Evolutionary conservation across 139 green algal species (phyloP), one percentile per base, ranked within the genome.

Genomic region (Mychonastes homosphaera): DNA sequence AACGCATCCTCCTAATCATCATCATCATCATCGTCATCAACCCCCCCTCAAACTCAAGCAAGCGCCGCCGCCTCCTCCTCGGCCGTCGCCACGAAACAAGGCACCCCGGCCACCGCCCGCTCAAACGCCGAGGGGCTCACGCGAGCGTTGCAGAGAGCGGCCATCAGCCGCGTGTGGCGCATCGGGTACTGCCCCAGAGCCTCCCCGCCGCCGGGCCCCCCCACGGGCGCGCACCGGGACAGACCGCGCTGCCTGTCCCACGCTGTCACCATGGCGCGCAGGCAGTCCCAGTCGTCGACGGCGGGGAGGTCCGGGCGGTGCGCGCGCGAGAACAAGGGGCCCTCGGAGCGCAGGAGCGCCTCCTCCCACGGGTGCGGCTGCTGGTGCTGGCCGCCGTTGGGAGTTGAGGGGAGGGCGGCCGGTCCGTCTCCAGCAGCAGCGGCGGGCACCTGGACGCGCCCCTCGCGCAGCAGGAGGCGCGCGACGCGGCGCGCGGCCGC

Each of bases 281-380:
- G 78, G 75, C 89, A 96, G 32, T 79, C 79, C 90, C 90, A 96
- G 62, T 91, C 78, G 49, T 91, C 79, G 41, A 96, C 85, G 26
- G 95, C 15, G 6, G 61, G 7, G 6, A 12, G 2, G 1, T 41
- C 41, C 39, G 30, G 41, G 28, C 61, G 33, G 40, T 41, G 27
- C 7, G 40, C 34, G 16, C 49, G 40, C 27, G 44, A 36, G 16
- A 43, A 33, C 21, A 66, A n/a, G 41, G 70, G 39, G 28, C 40
- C 21, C 26, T 62, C 40, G 3, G 12, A 33, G 33, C 19, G 12
- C 13, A 27, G 40, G 26, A 21, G 26, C 26, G 46, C 34, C 30
- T 40, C 39, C 39, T 33, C 29, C 18, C 19, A 44, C 28, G 47
- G 38, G 30, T 33, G 32, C 18, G 46, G 43, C 43, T 21, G 21